Evolutionary conservation across 169 alveolate genomes (phyloP).

Genomic region (Plasmodium inui): DNA sequence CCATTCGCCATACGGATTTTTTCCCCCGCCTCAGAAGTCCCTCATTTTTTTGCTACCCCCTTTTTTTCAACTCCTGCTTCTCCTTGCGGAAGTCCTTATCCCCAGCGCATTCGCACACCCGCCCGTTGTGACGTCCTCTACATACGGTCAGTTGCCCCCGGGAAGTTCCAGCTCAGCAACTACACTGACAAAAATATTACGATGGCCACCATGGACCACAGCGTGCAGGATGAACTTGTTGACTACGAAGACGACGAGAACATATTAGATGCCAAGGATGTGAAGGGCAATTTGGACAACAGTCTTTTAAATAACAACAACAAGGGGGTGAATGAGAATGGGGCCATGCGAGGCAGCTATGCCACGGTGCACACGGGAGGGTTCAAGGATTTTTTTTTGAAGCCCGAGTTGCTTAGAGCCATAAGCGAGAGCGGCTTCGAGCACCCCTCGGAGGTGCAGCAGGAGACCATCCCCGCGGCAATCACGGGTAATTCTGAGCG

Average conservation of each 20-base stretch:
- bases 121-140: background rate
- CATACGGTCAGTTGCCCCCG: background rate
- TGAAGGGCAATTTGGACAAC: slow-evolving; percentile 28
- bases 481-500: slow-evolving; percentile 90
- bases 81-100: background rate
- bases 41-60: background rate
- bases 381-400: slow-evolving; percentile 96
- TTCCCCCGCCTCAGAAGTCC: background rate
- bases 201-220: slow-evolving; percentile 77
- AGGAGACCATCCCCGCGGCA: slow-evolving; percentile 99
- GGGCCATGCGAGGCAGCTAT: slow-evolving; percentile 90
- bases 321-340: slow-evolving; percentile 79
- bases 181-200: background rate
- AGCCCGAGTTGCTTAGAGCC: slow-evolving; percentile 97
- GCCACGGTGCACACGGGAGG: slow-evolving; percentile 94
- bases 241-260: slow-evolving; percentile 87
- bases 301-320: slow-evolving; percentile 78
- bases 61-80: background rate
- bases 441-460: slow-evolving; percentile 99
- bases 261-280: slow-evolving; percentile 77
- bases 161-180: background rate
- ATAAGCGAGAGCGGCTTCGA: slow-evolving; percentile 99
- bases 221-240: slow-evolving; percentile 85
- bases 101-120: background rate
- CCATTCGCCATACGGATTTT: background rate